These are phyloP conservation scores for Cryptococcus wingfieldii DNA, from an alignment of 1,284 basidiomycete species.

Conservation along the genomic window DNA sequence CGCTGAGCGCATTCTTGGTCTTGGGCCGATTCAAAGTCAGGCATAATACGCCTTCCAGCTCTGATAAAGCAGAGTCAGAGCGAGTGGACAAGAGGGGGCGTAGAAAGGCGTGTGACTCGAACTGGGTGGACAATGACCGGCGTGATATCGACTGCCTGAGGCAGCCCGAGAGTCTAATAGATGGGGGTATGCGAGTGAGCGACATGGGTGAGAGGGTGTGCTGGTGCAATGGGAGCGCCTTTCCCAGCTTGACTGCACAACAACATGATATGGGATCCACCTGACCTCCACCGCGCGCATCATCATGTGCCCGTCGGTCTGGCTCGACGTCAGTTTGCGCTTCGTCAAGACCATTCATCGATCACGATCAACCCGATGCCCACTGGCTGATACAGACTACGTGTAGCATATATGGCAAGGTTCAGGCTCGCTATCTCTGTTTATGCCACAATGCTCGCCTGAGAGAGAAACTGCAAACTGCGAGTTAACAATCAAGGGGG, in stretches of 20 bases:
- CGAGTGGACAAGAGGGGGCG: slow-evolving; percentile 3
- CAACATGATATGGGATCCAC: background rate
- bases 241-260: background rate
- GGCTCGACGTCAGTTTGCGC: too few relatives aligned
- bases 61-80: slow-evolving; percentile 10
- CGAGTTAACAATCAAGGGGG: background rate
- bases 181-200: background rate
- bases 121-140: slow-evolving; percentile 4
- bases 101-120: slow-evolving; percentile 12
- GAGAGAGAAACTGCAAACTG: too few relatives aligned
- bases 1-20: slow-evolving; percentile 84
- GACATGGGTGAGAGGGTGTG: background rate
- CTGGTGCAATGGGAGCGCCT: background rate
- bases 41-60: slow-evolving; percentile 45
- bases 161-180: too few relatives aligned
- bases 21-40: slow-evolving; percentile 69
- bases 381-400: too few relatives aligned
- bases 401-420: too few relatives aligned
- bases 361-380: too few relatives aligned
- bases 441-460: too few relatives aligned
- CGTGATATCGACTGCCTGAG: background rate
- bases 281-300: too few relatives aligned
- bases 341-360: too few relatives aligned
- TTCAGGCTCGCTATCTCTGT: too few relatives aligned
- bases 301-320: too few relatives aligned